Percentiles rank a stretch among this genome's conserved stretches.
Conservation (phyloP, 164 flowering plant species). For the Chimonanthus praecox region DNA sequence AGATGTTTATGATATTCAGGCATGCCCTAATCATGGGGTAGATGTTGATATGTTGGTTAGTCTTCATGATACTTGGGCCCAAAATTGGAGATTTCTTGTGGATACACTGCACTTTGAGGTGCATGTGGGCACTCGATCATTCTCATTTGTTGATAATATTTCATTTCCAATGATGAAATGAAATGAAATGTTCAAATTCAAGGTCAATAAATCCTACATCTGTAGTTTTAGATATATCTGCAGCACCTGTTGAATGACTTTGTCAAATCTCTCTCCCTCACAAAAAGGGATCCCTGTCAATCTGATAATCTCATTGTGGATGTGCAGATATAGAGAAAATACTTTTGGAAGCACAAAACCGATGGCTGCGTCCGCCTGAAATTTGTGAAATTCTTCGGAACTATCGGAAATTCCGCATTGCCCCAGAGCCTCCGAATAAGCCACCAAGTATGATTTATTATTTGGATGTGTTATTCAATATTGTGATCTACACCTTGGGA, state of each 20-base stretch:
- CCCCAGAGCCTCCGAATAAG: slow-evolving; percentile 70
- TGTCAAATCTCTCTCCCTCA: no score
- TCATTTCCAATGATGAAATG: not conserved
- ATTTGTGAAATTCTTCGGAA: slow-evolving; percentile 86
- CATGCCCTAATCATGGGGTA: no score
- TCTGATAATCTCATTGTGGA: not conserved
- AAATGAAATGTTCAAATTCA: no score
- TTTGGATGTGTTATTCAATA: not conserved
- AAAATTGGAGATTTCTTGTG: no score
- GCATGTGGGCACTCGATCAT: not conserved
- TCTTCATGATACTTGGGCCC: no score
- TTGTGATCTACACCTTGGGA: no score
- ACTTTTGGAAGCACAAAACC: slow-evolving; percentile 64
- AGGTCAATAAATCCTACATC: not conserved
- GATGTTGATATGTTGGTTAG: no score
- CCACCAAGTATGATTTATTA: slow-evolving; percentile 67
- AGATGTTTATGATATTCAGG: no score
- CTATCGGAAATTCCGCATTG: slow-evolving; percentile 56
- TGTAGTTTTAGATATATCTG: not conserved
- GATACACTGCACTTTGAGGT: no score
- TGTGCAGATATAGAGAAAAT: slow-evolving; percentile 71
- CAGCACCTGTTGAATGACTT: not conserved
- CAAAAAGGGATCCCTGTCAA: not conserved
- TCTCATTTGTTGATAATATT: no score
- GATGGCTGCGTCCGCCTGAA: slow-evolving; percentile 94